Evolutionary conservation across 805 yeast genomes (phyloP).

Genomic region (Peterozyma toletana): DNA sequence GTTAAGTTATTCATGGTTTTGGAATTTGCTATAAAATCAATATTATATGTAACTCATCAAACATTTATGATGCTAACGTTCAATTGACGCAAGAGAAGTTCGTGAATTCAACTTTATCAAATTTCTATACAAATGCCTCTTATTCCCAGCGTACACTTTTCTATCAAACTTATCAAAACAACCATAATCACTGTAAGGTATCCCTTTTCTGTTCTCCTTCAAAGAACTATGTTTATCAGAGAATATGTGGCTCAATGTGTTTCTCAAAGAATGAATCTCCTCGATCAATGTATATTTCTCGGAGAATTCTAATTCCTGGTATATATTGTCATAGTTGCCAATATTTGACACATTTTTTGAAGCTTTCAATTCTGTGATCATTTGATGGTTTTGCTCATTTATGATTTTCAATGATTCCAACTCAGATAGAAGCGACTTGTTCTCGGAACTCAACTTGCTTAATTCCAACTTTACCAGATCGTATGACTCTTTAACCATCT

Average conservation of each 20-base stretch:
- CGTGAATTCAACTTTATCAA: no score
- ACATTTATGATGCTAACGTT: no score
- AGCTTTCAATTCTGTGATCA: constrained; percentile 18
- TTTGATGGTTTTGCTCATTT: constrained; percentile 14
- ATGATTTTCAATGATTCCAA: constrained; percentile 13
- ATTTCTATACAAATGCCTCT: no score
- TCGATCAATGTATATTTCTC: constrained; percentile 31
- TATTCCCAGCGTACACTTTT: constrained; percentile 16
- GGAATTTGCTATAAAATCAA: no score
- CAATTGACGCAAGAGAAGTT: no score
- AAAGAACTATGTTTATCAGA: no score
- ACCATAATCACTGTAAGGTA: no score
- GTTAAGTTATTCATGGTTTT: no score
- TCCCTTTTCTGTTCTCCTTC: no score
- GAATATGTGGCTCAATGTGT: constrained; percentile 6
- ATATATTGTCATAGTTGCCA: constrained; percentile 24
- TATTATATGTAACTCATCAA: no score
- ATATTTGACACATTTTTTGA: constrained; percentile 18
- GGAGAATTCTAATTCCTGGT: constrained; percentile 24
- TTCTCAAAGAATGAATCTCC: constrained; percentile 36
- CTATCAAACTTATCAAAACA: not conserved
- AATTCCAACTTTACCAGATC: constrained; percentile 15
- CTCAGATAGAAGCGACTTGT: constrained; percentile 11
- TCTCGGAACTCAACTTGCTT: constrained; percentile 15
- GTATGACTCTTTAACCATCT: constrained; percentile 21